Evolutionary conservation across 2,329 filamentous ascomycete species (phyloP), one percentile per base, ranked within the genome.

Genomic region (Diaporthe vexans): DNA sequence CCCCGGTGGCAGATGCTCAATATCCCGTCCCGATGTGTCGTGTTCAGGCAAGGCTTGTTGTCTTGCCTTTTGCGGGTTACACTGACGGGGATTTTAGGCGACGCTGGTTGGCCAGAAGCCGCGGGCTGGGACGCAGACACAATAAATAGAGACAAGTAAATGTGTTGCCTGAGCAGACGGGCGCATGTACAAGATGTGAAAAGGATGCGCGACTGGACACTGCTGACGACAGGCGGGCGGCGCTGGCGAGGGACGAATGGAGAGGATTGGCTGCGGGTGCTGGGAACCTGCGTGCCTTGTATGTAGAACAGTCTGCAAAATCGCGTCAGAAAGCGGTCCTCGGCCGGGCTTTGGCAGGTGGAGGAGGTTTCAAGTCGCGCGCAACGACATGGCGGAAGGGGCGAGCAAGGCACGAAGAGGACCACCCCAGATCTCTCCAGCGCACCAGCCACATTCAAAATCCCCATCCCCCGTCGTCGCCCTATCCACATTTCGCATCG

Each of bases 241-340:
- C 59, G 77, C 76, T 72, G 77, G 73, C 69, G 63, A 52, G 57
- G n/a, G 70, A 26, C 48, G 33, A 9, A 33, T 35, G 46, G 56
- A 71, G 71, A 76, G 76, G 79, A 81, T 79, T 80, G 77, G 79
- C 74, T 78, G 73, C 76, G 77, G 72, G 77, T 68, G 75, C 75
- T 78, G 75, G 59, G 71, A 74, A 61, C 65, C 75, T 74, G 76
- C 78, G 74, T 63, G 77, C 75, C 77, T 78, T 77, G 77, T 80
- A 29, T 67, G 46, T 52, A 77, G 78, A 74, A 74, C 77, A 78
- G 77, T 79, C 82, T 84, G 82, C 81, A 82, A 77, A 82, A 79
- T 80, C 81, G 82, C 81, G 82, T 84, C 81, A 84, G 82, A 83
- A 77, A 77, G 77, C 73, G 76, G 73, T 78, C 78, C 74, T 77